phyloP scores from a whole-genome alignment of 1,139 yeast species.

The Suhomyces bribrorum region DNA sequence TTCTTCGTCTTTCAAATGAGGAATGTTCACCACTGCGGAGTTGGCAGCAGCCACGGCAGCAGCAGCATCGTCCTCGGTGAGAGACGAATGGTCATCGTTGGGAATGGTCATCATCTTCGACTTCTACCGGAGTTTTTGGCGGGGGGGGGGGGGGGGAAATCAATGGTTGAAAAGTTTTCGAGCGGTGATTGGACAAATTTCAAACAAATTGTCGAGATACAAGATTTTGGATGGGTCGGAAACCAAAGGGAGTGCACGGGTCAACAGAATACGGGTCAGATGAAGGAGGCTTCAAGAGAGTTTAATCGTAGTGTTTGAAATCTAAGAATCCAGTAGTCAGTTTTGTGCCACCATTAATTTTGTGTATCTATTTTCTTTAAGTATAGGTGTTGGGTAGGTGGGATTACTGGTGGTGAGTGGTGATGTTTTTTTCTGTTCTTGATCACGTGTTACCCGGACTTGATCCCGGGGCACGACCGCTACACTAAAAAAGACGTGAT shows the following conservation, averaged over 20 bases:
- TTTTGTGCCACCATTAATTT: constrained; percentile 18
- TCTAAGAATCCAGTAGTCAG: constrained; percentile 9
- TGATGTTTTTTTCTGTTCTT: constrained; percentile 5
- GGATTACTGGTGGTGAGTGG: constrained; percentile 9
- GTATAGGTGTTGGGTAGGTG: constrained; percentile 2
- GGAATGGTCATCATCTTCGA: constrained; percentile 28
- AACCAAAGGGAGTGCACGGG: constrained; percentile 1
- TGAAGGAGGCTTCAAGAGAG: neutral
- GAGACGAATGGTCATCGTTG: constrained; percentile 26
- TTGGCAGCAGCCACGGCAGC: constrained; percentile 34
- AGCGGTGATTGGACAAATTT: neutral
- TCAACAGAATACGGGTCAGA: neutral
- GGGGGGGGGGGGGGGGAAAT: too few relatives aligned
- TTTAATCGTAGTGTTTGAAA: constrained; percentile 3
- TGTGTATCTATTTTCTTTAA: constrained; percentile 15
- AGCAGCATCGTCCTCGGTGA: constrained; percentile 29
- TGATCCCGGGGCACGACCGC: neutral
- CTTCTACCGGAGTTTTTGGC: too few relatives aligned
- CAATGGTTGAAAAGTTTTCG: neutral
- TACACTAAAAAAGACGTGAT: too few relatives aligned
- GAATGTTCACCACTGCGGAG: constrained; percentile 19
- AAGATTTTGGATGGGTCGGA: too few relatives aligned
- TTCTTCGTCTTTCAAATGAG: constrained; percentile 23
- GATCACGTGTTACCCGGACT: constrained; percentile 12
- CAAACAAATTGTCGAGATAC: neutral